These are phyloP conservation scores for Ustilago vetiveriae DNA, from an alignment of 1,284 basidiomycete species.

Conservation along the genomic window DNA sequence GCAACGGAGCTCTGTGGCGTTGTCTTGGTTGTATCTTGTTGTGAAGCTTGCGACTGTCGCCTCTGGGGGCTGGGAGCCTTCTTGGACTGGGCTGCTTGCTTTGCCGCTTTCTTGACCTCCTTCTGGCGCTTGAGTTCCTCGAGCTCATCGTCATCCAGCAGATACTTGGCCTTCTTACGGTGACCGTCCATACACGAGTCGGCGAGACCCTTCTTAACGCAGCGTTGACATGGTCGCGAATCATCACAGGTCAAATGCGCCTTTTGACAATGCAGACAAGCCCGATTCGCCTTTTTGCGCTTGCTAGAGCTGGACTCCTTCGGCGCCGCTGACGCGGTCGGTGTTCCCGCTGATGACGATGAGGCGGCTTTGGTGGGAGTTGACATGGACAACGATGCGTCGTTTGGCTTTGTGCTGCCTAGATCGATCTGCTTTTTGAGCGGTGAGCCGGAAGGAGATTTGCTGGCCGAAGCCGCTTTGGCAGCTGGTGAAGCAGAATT, in stretches of 20 bases:
- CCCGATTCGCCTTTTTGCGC: conserved; percentile 84
- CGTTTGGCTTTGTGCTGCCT: conserved; percentile 4
- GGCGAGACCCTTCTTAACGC: conserved; percentile 90
- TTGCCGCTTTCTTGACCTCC: conserved; percentile 47
- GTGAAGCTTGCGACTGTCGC: conserved; percentile 7
- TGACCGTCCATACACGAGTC: conserved; percentile 90
- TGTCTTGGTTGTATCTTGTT: conserved; percentile 16
- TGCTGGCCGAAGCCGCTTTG: conserved; percentile 1
- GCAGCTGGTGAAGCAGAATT: conserved; percentile 20
- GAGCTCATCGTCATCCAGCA: conserved; percentile 65
- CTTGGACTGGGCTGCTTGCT: conserved; percentile 26
- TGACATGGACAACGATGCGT: conserved; percentile 1
- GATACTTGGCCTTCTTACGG: conserved; percentile 97
- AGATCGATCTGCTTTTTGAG: conserved; percentile 35
- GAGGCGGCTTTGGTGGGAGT: conserved; percentile 17
- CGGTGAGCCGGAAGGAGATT: conserved; percentile 27
- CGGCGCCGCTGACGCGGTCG: conserved; percentile 4
- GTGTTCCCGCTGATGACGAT: conserved; percentile 8
- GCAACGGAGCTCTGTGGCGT: conserved; percentile 13
- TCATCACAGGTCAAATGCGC: conserved; percentile 98
- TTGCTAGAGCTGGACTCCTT: conserved; percentile 32
- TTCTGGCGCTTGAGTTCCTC: conserved; percentile 54
- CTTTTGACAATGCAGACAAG: conserved; percentile 91
- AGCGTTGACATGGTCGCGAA: conserved; percentile 90
- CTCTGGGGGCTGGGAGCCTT: conserved; percentile 2